phyloP scores from a whole-genome alignment of 164 flowering plant species.

The Berberis thunbergii region DNA sequence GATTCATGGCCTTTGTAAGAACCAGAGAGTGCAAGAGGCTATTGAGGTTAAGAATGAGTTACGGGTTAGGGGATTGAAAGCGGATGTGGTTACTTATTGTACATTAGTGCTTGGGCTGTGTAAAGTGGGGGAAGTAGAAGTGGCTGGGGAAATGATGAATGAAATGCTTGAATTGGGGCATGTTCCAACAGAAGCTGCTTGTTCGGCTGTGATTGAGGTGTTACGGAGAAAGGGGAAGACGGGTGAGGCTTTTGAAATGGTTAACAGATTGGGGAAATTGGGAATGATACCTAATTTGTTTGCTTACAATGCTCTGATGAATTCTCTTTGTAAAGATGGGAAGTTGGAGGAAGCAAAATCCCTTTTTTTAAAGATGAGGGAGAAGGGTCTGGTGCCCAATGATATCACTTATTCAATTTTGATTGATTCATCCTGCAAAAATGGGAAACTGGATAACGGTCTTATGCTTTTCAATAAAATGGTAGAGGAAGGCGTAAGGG shows the following conservation, averaged over 20 bases:
- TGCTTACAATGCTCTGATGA: slow-evolving; percentile 70
- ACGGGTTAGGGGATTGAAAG: slow-evolving; percentile 37
- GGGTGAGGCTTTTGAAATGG: slow-evolving; percentile 48
- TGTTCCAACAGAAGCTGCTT: slow-evolving; percentile 68
- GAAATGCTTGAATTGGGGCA: slow-evolving; percentile 68
- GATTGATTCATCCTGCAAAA: not conserved
- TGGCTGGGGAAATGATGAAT: slow-evolving; percentile 33
- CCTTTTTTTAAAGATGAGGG: slow-evolving; percentile 45
- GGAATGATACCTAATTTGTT: slow-evolving; percentile 53
- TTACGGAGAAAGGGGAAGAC: slow-evolving; percentile 54
- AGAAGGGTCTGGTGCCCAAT: not conserved
- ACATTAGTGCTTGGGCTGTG: slow-evolving; percentile 69
- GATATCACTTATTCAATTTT: slow-evolving; percentile 3
- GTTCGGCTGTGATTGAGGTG: slow-evolving; percentile 59
- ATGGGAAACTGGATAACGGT: not conserved
- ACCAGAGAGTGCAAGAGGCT: too few species aligned
- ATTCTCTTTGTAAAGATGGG: slow-evolving; percentile 53
- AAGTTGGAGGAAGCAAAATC: slow-evolving; percentile 9
- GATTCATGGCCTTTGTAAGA: too few species aligned
- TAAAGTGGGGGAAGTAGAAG: slow-evolving; percentile 34
- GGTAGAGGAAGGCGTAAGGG: slow-evolving; percentile 1
- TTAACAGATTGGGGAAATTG: slow-evolving; percentile 28
- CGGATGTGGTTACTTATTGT: slow-evolving; percentile 69
- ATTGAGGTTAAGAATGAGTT: slow-evolving; percentile 4
- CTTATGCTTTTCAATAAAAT: not conserved